phyloP scores from a whole-genome alignment of 345 rosid species.

The Odontarrhena argentea region DNA sequence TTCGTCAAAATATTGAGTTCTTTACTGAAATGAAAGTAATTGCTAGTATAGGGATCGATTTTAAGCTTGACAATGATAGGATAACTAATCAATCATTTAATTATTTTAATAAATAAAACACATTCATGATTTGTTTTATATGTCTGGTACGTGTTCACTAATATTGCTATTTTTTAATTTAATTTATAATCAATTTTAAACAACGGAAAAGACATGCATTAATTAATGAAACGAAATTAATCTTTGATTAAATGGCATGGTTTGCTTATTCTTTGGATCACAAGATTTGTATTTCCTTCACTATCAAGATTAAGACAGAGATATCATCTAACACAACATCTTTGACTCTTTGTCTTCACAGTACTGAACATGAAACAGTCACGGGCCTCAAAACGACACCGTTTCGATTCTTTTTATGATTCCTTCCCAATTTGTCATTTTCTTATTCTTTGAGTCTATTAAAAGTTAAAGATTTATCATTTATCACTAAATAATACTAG shows the following conservation, averaged over 20 bases:
- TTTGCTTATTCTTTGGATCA: constrained; percentile 13
- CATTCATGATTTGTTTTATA: neutral
- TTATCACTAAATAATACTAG: neutral
- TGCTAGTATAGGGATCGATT: neutral
- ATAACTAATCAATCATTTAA: neutral
- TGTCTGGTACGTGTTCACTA: neutral
- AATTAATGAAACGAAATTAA: constrained; percentile 21
- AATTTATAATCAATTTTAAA: neutral
- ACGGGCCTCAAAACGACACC: constrained; percentile 39
- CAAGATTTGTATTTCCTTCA: constrained; percentile 19
- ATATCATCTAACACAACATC: constrained; percentile 30
- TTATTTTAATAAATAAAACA: no score
- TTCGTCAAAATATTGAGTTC: neutral
- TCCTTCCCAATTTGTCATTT: constrained; percentile 25
- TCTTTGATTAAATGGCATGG: neutral
- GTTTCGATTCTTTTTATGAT: constrained; percentile 28
- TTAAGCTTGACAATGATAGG: neutral
- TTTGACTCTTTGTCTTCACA: constrained; percentile 31
- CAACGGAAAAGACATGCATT: constrained; percentile 27
- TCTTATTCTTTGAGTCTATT: constrained; percentile 26
- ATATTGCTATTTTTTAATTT: neutral
- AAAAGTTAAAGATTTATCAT: neutral
- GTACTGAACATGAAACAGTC: constrained; percentile 27
- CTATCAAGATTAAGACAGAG: constrained; percentile 36
- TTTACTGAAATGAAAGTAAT: neutral